Base-by-base conservation (phyloP, 257 asterid genomes). In the Plantago elongata region DNA sequence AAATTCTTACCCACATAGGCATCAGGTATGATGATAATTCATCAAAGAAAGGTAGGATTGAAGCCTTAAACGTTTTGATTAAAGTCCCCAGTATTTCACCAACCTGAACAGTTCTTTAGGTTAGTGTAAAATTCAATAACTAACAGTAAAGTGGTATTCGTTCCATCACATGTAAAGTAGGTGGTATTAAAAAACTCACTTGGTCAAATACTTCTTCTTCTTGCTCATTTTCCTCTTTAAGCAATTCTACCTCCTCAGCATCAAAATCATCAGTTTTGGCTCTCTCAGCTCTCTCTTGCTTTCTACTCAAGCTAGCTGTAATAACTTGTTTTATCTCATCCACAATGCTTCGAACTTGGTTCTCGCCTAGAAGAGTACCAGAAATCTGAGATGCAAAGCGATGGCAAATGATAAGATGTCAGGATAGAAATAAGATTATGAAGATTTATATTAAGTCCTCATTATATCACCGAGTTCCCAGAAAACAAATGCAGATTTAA, bases 171-270 rank as follows among this genome's bases (percentile, higher is more conserved):
- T 60, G 5, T 59, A 9, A 16, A 22, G 48, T 51, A 63, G 6
- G 18, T 13, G 62, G 54, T 37, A 40, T 13, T 44, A 10, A 64
- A 30, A 61, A 59, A 77, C 89, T 59, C 63, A 89, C 99, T 84
- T 93, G 97, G 66, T 89, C 97, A 80, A 93, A 93, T 57, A 93
- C 97, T 78, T 85, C 96, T 79, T 93, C 99, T 75, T 93, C 99
- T 78, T 85, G 99, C 81, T 93, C 99, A 55, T 89, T 85, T 83
- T 93, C 99, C 85, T 89, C 99, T 73, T 73, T 84, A 46, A 93
- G 95, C 68, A 89, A 60, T 83, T 89, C 97, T 65, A 89, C 90
- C 77, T 93, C 99, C 79, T 93, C 99, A 8, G 88, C 99, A 75
- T 89, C 99, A 71, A 93, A 93, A 76, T 93, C 99, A 78, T 93